These are phyloP conservation scores for Cladosporium sp. DNA, from an alignment of 2,329 filamentous ascomycete genomes.

Conservation along the genomic window DNA sequence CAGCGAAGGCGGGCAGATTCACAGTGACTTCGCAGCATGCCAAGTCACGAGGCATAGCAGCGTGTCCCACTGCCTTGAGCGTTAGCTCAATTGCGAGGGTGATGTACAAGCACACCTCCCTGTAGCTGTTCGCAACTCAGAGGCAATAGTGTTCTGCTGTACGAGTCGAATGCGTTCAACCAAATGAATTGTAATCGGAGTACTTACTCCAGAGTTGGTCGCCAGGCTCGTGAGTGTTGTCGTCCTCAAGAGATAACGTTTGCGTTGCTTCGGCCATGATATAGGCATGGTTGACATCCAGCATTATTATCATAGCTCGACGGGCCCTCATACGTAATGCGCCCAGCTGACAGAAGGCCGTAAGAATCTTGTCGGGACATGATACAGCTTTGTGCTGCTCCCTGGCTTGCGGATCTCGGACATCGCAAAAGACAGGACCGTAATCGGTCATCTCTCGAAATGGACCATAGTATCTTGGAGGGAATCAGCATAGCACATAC, in stretches of 20 bases:
- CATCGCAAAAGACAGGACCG: not conserved
- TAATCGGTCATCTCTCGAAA: not conserved
- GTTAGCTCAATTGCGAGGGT: too few relatives aligned
- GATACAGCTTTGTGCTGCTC: not conserved
- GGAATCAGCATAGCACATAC: too few relatives aligned
- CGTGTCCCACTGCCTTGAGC: constrained; percentile 26
- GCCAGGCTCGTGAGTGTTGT: constrained; percentile 28
- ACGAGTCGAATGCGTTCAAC: too few relatives aligned
- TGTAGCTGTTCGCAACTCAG: too few relatives aligned
- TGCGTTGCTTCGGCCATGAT: constrained; percentile 57
- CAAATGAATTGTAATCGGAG: too few relatives aligned
- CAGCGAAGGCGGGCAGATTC: constrained; percentile 11
- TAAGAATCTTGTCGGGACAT: constrained; percentile 34
- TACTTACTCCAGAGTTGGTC: constrained; percentile 31
- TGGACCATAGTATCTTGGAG: constrained; percentile 29
- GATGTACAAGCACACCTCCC: too few relatives aligned
- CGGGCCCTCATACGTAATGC: constrained; percentile 52
- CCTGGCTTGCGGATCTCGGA: not conserved
- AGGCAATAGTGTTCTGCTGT: too few relatives aligned
- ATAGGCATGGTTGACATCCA: constrained; percentile 53
- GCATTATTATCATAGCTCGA: constrained; percentile 56
- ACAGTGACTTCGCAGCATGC: constrained; percentile 37
- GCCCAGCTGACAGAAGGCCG: constrained; percentile 54
- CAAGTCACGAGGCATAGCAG: constrained; percentile 32
- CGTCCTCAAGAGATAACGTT: constrained; percentile 44